Base-by-base conservation (phyloP, 148 eudicot species). In the Diospyros kaki region DNA sequence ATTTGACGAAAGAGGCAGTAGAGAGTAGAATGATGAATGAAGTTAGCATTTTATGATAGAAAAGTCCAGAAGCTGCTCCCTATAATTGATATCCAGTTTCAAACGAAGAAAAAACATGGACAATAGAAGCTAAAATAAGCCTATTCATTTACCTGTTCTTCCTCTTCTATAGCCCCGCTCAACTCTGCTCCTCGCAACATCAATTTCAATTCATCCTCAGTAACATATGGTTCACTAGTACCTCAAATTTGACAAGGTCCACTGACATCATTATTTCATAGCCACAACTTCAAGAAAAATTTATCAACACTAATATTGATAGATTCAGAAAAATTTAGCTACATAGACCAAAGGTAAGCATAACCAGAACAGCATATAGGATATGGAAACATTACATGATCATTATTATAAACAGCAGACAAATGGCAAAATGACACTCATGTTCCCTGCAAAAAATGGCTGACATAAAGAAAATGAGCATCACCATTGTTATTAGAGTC, bases 81-180 rank as follows among this genome's bases (percentile, higher is more conserved):
- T 61, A 43, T 6, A 59, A 72, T 48, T 38, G 6, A 39, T 6
- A 50, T 45, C 55, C 45, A 58, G 18, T 40, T 58, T 9, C 48
- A 58, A 59, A 55, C 45, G 54, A 71, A 14, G 63, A 53, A 58
- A 14, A 14, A 52, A 6, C 17, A 61, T 52, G 56, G 66, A 28
- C 40, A 28, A 0, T 14, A 6, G 53, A 4, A 73, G 65, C 42
- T 3, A 39, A 73, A 50, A 52, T 56, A 9, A 9, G 72, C n/a
- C 44, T 54, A 53, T 58, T 72, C 9, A 28, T 58, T 62, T 84
- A 95, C 98, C 94, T 95, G 98, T 61, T 95, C 98, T 87, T 95
- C 98, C 83, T 95, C 98, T 82, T 95, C 98, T 64, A 95, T 95
- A 41, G 98, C 96, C 72, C 98, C 97, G 81, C 98, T 95, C 72